Evolutionary conservation across 176 grass and related monocot genomes (phyloP).

Genomic region (Phragmites australis): DNA sequence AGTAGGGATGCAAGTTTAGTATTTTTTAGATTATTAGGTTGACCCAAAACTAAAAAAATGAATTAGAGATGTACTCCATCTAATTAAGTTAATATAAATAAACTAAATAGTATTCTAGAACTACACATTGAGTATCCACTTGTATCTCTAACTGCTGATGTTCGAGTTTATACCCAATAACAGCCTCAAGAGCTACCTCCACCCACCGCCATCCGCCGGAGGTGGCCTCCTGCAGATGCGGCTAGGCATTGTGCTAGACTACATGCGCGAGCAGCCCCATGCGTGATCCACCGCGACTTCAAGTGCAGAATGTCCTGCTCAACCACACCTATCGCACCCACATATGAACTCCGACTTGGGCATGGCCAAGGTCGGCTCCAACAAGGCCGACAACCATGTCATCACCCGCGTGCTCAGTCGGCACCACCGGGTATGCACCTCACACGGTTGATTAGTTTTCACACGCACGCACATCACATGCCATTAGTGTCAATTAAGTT

Average conservation of each 20-base stretch:
- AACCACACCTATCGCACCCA: slow-evolving; percentile 77
- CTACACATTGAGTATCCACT: too few species aligned
- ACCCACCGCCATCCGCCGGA: background rate
- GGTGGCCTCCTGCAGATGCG: slow-evolving; percentile 77
- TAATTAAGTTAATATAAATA: too few species aligned
- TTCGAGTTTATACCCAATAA: slow-evolving; percentile 96
- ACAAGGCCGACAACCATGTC: slow-evolving; percentile 89
- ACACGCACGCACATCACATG: slow-evolving; percentile 73
- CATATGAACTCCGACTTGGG: slow-evolving; percentile 83
- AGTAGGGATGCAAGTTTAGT: too few species aligned
- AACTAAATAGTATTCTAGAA: too few species aligned
- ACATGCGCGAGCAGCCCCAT: slow-evolving; percentile 70
- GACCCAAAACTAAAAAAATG: too few species aligned
- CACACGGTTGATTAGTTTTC: too few species aligned
- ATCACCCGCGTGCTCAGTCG: slow-evolving; percentile 92
- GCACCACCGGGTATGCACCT: slow-evolving; percentile 98
- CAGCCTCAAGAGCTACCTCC: slow-evolving; percentile 83
- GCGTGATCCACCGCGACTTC: slow-evolving; percentile 97
- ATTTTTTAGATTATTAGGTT: too few species aligned
- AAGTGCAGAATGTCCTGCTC: slow-evolving; percentile 82
- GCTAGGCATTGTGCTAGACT: slow-evolving; percentile 88
- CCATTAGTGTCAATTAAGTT: background rate
- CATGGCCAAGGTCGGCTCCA: slow-evolving; percentile 93
- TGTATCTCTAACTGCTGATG: slow-evolving; percentile 78
- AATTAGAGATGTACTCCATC: too few species aligned